These are phyloP conservation scores for Biscutella auriculata DNA, from an alignment of 441 rosid genomes.

Conservation along the genomic window DNA sequence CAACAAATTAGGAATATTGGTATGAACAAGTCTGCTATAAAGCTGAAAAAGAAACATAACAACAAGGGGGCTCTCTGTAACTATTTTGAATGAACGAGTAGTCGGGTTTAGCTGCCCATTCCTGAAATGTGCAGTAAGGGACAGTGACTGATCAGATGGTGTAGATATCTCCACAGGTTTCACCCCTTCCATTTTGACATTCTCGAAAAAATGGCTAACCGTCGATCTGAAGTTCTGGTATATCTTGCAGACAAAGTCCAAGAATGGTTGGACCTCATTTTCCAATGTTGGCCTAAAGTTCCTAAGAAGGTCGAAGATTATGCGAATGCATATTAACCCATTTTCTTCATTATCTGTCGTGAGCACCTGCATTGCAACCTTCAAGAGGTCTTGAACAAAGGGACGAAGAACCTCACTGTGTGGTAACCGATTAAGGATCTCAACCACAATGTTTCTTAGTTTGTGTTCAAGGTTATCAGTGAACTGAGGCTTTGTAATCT, in stretches of 20 bases:
- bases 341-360: constrained; percentile 92
- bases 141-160: constrained; percentile 60
- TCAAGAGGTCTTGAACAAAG: constrained; percentile 94
- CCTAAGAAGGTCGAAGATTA: constrained; percentile 85
- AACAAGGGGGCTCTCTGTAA: constrained; percentile 95
- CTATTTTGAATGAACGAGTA: constrained; percentile 85
- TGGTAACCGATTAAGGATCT: constrained; percentile 89
- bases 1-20: constrained; percentile 80
- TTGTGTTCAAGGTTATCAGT: constrained; percentile 80
- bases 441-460: constrained; percentile 78
- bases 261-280: constrained; percentile 89
- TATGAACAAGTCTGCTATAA: constrained; percentile 84
- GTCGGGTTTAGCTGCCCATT: constrained; percentile 82
- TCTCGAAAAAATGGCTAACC: constrained; percentile 81
- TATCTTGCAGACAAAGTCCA: constrained; percentile 91
- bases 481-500: constrained; percentile 84
- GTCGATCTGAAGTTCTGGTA: constrained; percentile 82
- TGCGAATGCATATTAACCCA: constrained; percentile 89
- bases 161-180: constrained; percentile 59
- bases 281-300: constrained; percentile 85
- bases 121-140: constrained; percentile 35
- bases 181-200: constrained; percentile 50
- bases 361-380: constrained; percentile 93
- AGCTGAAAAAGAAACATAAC: constrained; percentile 96
- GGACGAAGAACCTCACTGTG: constrained; percentile 98